Evolutionary conservation across 441 rosid species (phyloP).

Genomic region (Iberis amara): DNA sequence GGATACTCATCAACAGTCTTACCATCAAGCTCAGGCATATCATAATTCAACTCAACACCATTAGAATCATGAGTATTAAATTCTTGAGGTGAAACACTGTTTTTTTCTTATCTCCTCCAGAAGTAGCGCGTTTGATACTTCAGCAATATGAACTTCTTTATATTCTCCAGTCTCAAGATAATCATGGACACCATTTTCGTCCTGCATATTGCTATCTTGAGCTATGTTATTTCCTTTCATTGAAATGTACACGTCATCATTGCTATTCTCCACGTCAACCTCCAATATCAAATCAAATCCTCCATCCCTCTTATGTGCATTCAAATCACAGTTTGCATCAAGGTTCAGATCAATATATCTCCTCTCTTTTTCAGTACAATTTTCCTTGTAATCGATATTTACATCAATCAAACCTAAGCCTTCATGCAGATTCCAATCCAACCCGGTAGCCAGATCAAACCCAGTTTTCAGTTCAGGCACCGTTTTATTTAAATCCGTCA

Average conservation of each 20-base stretch:
- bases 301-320: slow-evolving; percentile 39
- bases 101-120: slow-evolving; percentile 32
- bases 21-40: slow-evolving; percentile 12
- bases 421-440: slow-evolving; percentile 58
- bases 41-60: slow-evolving; percentile 7
- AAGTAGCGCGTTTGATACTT: slow-evolving; percentile 30
- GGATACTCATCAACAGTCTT: slow-evolving; percentile 33
- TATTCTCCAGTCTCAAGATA: slow-evolving; percentile 29
- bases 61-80: slow-evolving; percentile 22
- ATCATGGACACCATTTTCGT: slow-evolving; percentile 28
- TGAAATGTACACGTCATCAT: slow-evolving; percentile 33
- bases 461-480: slow-evolving; percentile 27
- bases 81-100: slow-evolving; percentile 24
- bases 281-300: slow-evolving; percentile 79
- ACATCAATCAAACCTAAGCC: slow-evolving; percentile 34
- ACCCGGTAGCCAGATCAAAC: slow-evolving; percentile 67
- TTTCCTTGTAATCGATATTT: slow-evolving; percentile 67
- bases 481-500: slow-evolving; percentile 35
- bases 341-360: slow-evolving; percentile 58
- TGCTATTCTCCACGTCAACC: slow-evolving; percentile 38
- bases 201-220: slow-evolving; percentile 28
- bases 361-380: no score
- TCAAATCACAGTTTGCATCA: slow-evolving; percentile 5
- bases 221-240: slow-evolving; percentile 20
- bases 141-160: slow-evolving; percentile 38